Base-by-base conservation (phyloP, 768 basidiomycete species). In the Amanita fuliginea region DNA sequence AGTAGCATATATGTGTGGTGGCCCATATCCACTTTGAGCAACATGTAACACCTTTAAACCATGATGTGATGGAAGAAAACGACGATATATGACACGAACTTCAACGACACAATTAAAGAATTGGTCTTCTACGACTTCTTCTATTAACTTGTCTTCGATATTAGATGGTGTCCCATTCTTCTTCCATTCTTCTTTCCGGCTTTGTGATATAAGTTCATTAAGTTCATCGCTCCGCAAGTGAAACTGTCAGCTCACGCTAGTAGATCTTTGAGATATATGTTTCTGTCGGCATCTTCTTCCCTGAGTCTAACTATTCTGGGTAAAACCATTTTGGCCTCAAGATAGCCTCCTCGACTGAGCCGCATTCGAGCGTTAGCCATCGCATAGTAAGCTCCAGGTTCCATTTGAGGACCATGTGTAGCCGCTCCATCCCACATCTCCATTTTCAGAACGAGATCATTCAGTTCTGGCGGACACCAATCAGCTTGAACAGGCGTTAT, bases 71-170 rank as follows among this genome's bases (percentile, higher is more conserved):
- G 1, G n/a, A 22, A 19, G 44, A 47, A 41, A 32, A 49, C 8
- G 21, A 24, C 26, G 18, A 45, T n/a, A 16, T 28, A 30, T 13
- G 32, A 42, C 9, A 16, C 55, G 36, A 58, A 82, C 82, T 72
- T 83, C 77, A 34, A 80, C 78, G 11, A 74, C 67, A 53, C 79
- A 81, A 42, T 72, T 71, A 52, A 81, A 73, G 52, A 76, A 72
- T 26, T 54, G 58, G 1, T 66, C 64, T 32, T 66, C 68, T 32
- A 60, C 57, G 4, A 67, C 73, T 45, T 80, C 71, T 56, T 70
- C 61, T 52, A 86, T 62, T n/a, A 75, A 62, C 24, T 61, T 65
- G 40, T 77, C 68, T 2, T 70, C 64, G 53, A 65, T 55, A 22
- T 60, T 49, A 14, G 56, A 59, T 6, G 56, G 50, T 33, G 52